Percentiles rank a stretch among this genome's conserved stretches.
These are phyloP conservation scores for carrot (Daucus carota) DNA, from an alignment of 129 eudicot genomes.

Conservation along the genomic window DNA sequence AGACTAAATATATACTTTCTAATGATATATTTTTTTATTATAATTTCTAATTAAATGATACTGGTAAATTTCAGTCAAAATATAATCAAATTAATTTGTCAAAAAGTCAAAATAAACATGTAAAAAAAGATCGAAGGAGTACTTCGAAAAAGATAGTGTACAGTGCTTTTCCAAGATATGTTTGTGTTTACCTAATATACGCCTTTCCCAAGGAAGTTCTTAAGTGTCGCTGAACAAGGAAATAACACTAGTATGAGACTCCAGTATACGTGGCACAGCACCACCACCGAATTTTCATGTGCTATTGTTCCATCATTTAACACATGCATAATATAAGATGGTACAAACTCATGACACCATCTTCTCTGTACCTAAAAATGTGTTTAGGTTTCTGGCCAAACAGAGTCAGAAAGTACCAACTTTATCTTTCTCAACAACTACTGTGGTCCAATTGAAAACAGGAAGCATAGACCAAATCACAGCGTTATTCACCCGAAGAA, in stretches of 20 bases:
- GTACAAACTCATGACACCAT: neutral
- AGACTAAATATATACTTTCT: too few relatives aligned
- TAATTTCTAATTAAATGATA: too few relatives aligned
- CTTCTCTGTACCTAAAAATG: neutral
- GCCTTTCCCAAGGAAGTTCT: neutral
- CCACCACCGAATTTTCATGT: neutral
- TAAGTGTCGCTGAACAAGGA: neutral
- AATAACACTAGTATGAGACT: neutral
- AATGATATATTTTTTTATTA: too few relatives aligned
- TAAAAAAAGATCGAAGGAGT: too few relatives aligned
- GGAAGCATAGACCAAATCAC: too few relatives aligned
- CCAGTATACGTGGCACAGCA: neutral
- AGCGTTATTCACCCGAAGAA: too few relatives aligned
- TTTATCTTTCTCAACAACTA: too few relatives aligned
- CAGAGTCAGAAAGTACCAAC: neutral
- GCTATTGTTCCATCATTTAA: slow-evolving; percentile 8
- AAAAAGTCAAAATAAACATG: too few relatives aligned
- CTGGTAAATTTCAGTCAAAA: too few relatives aligned
- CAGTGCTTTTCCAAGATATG: neutral
- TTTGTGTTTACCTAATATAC: neutral
- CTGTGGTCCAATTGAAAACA: too few relatives aligned
- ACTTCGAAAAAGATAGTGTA: neutral
- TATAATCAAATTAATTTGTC: too few relatives aligned
- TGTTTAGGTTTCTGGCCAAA: neutral
- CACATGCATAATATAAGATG: neutral